Percentiles rank a stretch among this genome's conserved stretches.
Conservation (phyloP, 106 monocot species). For the Allium cepa region DNA sequence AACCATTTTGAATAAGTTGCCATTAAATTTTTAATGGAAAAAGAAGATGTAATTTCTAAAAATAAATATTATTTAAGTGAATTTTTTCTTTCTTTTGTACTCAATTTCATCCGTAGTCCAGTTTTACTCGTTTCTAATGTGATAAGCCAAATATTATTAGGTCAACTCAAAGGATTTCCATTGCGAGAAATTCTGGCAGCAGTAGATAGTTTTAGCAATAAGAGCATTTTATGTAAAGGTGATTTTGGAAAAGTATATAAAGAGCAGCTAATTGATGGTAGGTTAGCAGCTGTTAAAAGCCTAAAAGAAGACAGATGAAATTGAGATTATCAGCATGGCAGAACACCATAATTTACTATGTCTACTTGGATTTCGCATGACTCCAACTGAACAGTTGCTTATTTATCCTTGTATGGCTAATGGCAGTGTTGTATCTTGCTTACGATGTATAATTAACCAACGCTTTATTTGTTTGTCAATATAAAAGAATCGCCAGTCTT, state of each 20-base stretch:
- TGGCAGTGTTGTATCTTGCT: conserved; percentile 35
- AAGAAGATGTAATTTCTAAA: too few species aligned
- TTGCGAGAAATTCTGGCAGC: conserved; percentile 31
- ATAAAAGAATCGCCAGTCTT: not conserved
- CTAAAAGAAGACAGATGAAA: conserved; percentile 35
- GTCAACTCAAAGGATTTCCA: conserved; percentile 34
- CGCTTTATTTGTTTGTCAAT: not conserved
- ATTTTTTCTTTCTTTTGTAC: too few species aligned
- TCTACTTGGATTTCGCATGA: conserved; percentile 30
- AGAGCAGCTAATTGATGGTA: conserved; percentile 16
- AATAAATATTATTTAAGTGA: too few species aligned
- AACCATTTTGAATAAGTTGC: too few species aligned
- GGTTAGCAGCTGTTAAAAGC: conserved; percentile 31
- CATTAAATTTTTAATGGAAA: too few species aligned
- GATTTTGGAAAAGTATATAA: conserved; percentile 19
- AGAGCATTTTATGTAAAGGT: conserved; percentile 23
- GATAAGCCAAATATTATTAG: conserved; percentile 19
- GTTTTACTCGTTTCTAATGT: too few species aligned
- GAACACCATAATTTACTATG: conserved; percentile 33
- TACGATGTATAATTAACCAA: conserved; percentile 15
- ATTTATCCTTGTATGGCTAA: conserved; percentile 43
- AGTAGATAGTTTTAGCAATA: conserved; percentile 26
- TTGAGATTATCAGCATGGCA: conserved; percentile 48
- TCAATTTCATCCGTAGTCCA: too few species aligned
- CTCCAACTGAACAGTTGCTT: conserved; percentile 31